A percentile compares a stretch with the other conserved stretches of the same genome.
Conservation (phyloP, 2,329 filamentous ascomycete genomes). For the Nemania sp. region DNA sequence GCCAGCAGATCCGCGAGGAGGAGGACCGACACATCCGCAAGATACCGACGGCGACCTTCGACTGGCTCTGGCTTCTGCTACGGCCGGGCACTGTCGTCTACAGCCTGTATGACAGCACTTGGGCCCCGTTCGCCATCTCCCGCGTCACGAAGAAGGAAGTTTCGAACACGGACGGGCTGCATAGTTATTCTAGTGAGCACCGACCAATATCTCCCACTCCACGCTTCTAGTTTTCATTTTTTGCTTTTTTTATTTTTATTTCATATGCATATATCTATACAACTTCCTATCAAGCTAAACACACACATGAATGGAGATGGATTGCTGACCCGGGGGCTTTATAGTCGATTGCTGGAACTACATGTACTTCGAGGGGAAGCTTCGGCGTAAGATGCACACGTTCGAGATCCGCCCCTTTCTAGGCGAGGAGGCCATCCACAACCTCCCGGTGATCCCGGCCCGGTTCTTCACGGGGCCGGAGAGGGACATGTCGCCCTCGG, state of each 20-base stretch:
- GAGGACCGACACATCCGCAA: slow-evolving; percentile 45
- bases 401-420: slow-evolving; percentile 46
- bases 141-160: slow-evolving; percentile 30
- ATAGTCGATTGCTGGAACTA: slow-evolving; percentile 50
- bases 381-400: slow-evolving; percentile 46
- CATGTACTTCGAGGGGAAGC: slow-evolving; percentile 38
- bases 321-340: slow-evolving; percentile 14
- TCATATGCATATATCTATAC: too few species aligned
- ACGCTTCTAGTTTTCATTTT: neutral
- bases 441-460: slow-evolving; percentile 49
- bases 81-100: slow-evolving; percentile 53
- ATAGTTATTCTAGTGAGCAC: slow-evolving; percentile 18
- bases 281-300: too few species aligned
- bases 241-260: neutral
- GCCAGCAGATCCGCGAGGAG: slow-evolving; percentile 47
- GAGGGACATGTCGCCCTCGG: slow-evolving; percentile 33
- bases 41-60: slow-evolving; percentile 49
- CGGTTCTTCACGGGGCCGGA: slow-evolving; percentile 48
- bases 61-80: slow-evolving; percentile 52
- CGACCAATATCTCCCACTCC: neutral
- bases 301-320: too few species aligned
- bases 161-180: slow-evolving; percentile 6
- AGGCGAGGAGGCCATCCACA: slow-evolving; percentile 50
- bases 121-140: slow-evolving; percentile 50
- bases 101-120: slow-evolving; percentile 45